Base-by-base conservation (phyloP, 2,329 filamentous ascomycete species). In the Talaromyces verruculosus region DNA sequence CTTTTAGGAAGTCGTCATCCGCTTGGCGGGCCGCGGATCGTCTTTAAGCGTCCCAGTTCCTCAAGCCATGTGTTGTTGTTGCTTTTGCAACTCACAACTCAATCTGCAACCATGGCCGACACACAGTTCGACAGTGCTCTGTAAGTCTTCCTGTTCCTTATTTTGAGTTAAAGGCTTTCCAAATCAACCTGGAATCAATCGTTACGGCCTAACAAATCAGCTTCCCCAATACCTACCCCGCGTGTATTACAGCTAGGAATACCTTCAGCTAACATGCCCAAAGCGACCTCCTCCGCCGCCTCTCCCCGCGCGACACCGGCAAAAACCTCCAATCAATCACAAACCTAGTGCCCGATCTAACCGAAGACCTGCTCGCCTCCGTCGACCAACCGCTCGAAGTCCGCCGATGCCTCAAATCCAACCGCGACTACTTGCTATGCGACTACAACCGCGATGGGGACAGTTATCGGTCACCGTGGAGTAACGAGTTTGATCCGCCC, bases 401-500 rank as follows among this genome's bases (percentile, higher is more conserved):
- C 69, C 89, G 90, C 73, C 90, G 91, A 71, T 98, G 95, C 84
- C 88, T 88, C 72, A 91, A 93, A 80, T 91, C 92, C 37, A 92
- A 93, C 73, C 91, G 94, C 72, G 95, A 98, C 82, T 99, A 97
- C 83, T 88, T 99, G 61, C 91, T 97, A 75, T 99, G 95, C 85
- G 95, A 99, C 86, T 99, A 99, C 86, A 99, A 99, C 85, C 93
- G 95, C 70, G 95, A 99, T 81, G 95, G 95, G 69, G 94, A 97
- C 82, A 96, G 91, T 81, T 97, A 97, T 86, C 91, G 95, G 69
- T 96, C 92, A 70, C 95, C 95, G n/a, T 99, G 95, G 95, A 95
- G 90, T 82, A 98, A 98, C 82, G 91, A 97, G 80, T 99, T 99
- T 79, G 93, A 98, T 77, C 95, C 94, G 19, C 91, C 93, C 15